Evolutionary conservation across 129 eudicot species (phyloP), one percentile per base, ranked within the genome.

Genomic region (Silybum marianum): DNA sequence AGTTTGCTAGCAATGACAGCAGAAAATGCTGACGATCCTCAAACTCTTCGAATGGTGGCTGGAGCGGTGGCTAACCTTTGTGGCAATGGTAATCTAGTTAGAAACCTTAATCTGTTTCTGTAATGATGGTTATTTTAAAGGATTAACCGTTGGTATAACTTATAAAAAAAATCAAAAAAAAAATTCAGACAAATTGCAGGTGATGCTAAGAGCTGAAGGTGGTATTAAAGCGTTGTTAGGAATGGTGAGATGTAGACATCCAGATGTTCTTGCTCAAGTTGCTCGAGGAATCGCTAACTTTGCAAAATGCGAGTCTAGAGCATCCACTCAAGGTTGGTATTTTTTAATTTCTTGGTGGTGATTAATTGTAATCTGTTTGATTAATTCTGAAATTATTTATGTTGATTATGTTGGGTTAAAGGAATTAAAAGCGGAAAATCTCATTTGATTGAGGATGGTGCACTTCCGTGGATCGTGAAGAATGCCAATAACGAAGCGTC

Each of bases 31-130:
- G 92, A 94, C 78, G 98, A 94, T 87, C 97, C 98, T 83, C 98
- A 94, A 85, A 94, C 98, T 71, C 97, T 94, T 82, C 90, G 98
- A 78, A 94, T 94, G 98, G 88, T 94, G 78, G 98, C 98, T 72
- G 98, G 98, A 44, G 98, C 98, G 46, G 74, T 94, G 10, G 98
- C 98, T 23, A 94, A 94, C 78, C 97, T 94, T 78, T 94, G 98
- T 66, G 98, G 98, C 93, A 94, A 94, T 34, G 98, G 98, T 94
- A 91, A 69, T 75, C 26, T n/a, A 34, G 42, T 51, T 42, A 80
- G 26, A 6, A 62, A 62, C 69, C 12, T 34, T 22, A 2, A 63
- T 36, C 72, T 36, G 4, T 1, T 8, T 36, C 1, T n/a, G 25
- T 6, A 26, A 18, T 39, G 62, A 58, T 13, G 14, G 9, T 34